Evolutionary conservation across 352 stramenopile genomes (phyloP), one percentile per base, ranked within the genome.

Genomic region (Pythium sukuiense): DNA sequence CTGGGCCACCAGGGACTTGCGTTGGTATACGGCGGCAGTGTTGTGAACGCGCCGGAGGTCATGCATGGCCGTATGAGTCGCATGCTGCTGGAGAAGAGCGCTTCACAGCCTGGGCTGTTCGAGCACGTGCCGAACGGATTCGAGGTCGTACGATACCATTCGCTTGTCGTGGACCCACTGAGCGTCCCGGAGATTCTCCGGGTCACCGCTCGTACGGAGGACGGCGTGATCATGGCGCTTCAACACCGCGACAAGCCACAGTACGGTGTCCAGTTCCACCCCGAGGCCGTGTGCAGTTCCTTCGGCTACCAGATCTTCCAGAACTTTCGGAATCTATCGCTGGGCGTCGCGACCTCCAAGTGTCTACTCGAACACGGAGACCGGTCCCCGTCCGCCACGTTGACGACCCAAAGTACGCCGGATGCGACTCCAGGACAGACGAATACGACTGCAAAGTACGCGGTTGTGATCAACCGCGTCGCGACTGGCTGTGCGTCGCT

Each of bases 241-340:
- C 66, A 81, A 59, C 93, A 99, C 73, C 67, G 70, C 9, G 61
- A 65, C 6, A 87, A 90, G 77, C 89, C 81, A 49, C 93, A 98
- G 67, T 98, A 93, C 71, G 96, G 96, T 54, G 93, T 99, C 33
- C 97, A 99, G 75, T 99, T 99, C 80, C 97, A 99, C 70, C 97
- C 97, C 1, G 97, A 99, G 75, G 95, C 87, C 6, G 95, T 99
- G 55, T 97, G 95, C 66, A 98, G 71, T 41, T 65, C 76, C 41
- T 89, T 85, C 59, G 92, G 92, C 3, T 89, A 89, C 61, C 81
- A 95, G 59, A 70, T 98, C 29, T 82, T 98, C 30, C 79, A 90
- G 52, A 98, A 98, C 71, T 98, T 98, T 65, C 72, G 77, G 8
- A 82, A 93, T 65, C 43, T 93, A 12, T 93, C 87, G 29, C 58